Evolutionary conservation across 1,284 basidiomycete genomes (phyloP).

Genomic region (Cryptococcus amylolentus): DNA sequence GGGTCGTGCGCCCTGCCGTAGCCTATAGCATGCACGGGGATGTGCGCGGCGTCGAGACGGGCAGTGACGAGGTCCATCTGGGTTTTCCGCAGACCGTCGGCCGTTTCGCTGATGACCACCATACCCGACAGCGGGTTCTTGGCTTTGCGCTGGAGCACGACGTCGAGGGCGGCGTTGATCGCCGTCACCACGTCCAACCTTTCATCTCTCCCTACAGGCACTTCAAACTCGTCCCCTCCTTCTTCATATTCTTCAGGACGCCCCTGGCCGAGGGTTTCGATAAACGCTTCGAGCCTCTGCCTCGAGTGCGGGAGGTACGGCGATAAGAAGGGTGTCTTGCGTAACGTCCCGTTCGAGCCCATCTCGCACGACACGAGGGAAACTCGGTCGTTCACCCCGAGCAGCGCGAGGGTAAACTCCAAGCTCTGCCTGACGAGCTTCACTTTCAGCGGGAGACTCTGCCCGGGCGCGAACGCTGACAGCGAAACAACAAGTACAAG

Average conservation of each 20-base stretch:
- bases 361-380: slow-evolving; percentile 82
- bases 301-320: slow-evolving; percentile 67
- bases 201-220: slow-evolving; percentile 75
- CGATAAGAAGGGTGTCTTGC: slow-evolving; percentile 83
- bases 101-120: slow-evolving; percentile 85
- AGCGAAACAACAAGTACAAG: slow-evolving; percentile 87
- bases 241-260: slow-evolving; percentile 49
- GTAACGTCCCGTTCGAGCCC: slow-evolving; percentile 68
- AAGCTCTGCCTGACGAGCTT: slow-evolving; percentile 79
- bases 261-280: slow-evolving; percentile 60
- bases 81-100: slow-evolving; percentile 86
- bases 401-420: slow-evolving; percentile 73
- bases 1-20: slow-evolving; percentile 96
- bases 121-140: slow-evolving; percentile 87
- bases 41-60: slow-evolving; percentile 86
- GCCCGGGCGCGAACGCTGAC: slow-evolving; percentile 70
- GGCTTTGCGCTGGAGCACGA: slow-evolving; percentile 85
- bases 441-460: slow-evolving; percentile 59
- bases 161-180: slow-evolving; percentile 87
- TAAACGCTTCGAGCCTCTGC: slow-evolving; percentile 66
- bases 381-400: slow-evolving; percentile 72
- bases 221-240: slow-evolving; percentile 58
- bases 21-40: slow-evolving; percentile 90
- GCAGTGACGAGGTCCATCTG: slow-evolving; percentile 98
- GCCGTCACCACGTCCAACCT: slow-evolving; percentile 94